Conservation (phyloP, 345 rosid genomes). For the Gossypium turneri region DNA sequence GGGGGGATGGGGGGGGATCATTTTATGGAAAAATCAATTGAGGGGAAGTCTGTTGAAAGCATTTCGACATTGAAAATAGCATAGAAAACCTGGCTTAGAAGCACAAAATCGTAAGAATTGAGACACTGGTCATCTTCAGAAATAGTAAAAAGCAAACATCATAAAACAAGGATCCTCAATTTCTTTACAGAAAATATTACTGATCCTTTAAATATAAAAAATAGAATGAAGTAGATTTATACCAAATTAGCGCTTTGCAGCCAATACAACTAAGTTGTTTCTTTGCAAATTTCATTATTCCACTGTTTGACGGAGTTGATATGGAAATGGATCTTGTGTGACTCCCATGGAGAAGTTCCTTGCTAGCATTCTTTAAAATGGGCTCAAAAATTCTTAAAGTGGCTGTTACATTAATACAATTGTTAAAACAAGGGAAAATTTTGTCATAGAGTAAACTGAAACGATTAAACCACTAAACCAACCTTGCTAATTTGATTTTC, state of each 20-base stretch:
- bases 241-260: conserved; percentile 83
- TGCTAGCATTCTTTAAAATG: conserved; percentile 88
- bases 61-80: not conserved
- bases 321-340: conserved; percentile 93
- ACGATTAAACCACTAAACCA: conserved; percentile 16
- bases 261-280: conserved; percentile 83
- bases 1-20: not conserved
- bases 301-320: conserved; percentile 82
- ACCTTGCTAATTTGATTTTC: conserved; percentile 98
- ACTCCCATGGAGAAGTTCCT: conserved; percentile 85
- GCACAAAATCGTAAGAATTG: not conserved
- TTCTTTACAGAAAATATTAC: not conserved
- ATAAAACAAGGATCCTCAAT: conserved; percentile 6
- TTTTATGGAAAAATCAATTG: not conserved
- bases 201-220: no score
- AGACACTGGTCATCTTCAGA: not conserved
- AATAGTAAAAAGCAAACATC: not conserved
- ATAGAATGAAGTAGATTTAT: not conserved
- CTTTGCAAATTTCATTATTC: conserved; percentile 93
- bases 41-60: not conserved
- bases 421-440: conserved; percentile 9
- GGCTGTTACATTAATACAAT: conserved; percentile 55
- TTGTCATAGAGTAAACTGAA: conserved; percentile 7
- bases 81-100: not conserved
- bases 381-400: conserved; percentile 95